phyloP scores from a whole-genome alignment of 2,329 filamentous ascomycete species.

The Cercospora janseana region DNA sequence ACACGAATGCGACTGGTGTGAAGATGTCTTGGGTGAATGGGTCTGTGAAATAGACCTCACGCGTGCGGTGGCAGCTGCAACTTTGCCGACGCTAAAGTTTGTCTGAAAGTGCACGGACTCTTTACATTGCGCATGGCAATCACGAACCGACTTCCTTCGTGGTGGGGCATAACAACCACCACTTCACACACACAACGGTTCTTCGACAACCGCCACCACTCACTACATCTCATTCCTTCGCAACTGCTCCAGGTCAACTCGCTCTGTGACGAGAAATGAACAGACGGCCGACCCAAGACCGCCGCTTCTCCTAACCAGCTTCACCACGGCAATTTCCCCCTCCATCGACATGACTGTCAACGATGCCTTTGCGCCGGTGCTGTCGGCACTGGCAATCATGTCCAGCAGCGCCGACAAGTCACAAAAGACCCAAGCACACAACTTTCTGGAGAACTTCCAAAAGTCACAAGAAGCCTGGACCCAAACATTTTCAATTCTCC shows the following conservation, averaged over 20 bases:
- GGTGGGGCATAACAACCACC: conserved; percentile 4
- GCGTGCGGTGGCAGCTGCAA: conserved; percentile 5
- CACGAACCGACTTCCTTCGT: conserved; percentile 26
- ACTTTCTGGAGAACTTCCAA: conserved; percentile 91
- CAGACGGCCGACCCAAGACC: neutral
- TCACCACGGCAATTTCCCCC: neutral
- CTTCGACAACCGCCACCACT: neutral
- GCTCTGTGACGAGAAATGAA: conserved; percentile 1
- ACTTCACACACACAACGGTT: neutral
- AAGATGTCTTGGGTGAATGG: neutral
- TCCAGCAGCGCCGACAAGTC: conserved; percentile 70
- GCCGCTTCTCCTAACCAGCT: neutral
- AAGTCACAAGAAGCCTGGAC: conserved; percentile 96
- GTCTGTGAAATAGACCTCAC: neutral
- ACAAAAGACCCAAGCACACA: conserved; percentile 84
- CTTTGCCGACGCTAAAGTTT: conserved; percentile 3
- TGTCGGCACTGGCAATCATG: conserved; percentile 89
- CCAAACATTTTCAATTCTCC: conserved; percentile 79
- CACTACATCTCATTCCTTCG: no score
- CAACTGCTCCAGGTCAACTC: no score
- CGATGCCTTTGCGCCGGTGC: conserved; percentile 74
- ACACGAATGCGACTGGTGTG: no score
- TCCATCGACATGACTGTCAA: conserved; percentile 31
- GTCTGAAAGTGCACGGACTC: neutral
- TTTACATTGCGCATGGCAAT: conserved; percentile 51